Conservation (phyloP, 2,329 filamentous ascomycete genomes). For the Claviceps humidiphila region DNA sequence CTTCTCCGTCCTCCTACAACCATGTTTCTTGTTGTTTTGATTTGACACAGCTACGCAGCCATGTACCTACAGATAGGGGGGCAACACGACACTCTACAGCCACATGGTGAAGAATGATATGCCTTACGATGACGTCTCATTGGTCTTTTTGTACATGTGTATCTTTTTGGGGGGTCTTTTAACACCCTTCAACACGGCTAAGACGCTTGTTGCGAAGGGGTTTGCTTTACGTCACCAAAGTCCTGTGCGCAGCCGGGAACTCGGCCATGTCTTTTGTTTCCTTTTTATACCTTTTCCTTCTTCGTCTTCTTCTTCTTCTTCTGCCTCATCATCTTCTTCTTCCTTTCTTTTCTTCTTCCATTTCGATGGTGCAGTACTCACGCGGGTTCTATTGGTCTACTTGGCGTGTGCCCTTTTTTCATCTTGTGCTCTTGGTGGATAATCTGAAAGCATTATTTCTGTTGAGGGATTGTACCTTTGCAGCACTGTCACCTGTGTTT, state of each 20-base stretch:
- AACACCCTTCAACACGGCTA: slow-evolving; percentile 1
- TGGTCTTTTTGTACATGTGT: background rate
- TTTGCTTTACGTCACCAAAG: background rate
- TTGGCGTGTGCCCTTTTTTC: background rate
- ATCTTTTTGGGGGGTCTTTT: background rate
- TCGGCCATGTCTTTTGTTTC: background rate
- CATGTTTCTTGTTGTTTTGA: background rate
- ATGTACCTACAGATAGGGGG: background rate
- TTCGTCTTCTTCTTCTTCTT: too few species aligned
- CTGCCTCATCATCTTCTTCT: too few species aligned
- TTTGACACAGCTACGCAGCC: background rate
- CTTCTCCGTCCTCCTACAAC: background rate
- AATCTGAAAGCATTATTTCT: background rate
- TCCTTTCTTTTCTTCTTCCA: background rate
- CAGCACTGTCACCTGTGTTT: background rate
- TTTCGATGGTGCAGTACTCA: background rate
- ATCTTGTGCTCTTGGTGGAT: background rate
- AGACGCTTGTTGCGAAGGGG: slow-evolving; percentile 2
- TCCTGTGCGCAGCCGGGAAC: background rate
- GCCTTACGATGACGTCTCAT: slow-evolving; percentile 7
- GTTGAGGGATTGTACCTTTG: background rate
- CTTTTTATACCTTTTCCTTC: background rate
- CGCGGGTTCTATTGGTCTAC: background rate
- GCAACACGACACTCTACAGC: background rate
- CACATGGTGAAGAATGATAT: background rate